phyloP scores from a whole-genome alignment of 2,329 filamentous ascomycete species.

The Dendryphion nanum region DNA sequence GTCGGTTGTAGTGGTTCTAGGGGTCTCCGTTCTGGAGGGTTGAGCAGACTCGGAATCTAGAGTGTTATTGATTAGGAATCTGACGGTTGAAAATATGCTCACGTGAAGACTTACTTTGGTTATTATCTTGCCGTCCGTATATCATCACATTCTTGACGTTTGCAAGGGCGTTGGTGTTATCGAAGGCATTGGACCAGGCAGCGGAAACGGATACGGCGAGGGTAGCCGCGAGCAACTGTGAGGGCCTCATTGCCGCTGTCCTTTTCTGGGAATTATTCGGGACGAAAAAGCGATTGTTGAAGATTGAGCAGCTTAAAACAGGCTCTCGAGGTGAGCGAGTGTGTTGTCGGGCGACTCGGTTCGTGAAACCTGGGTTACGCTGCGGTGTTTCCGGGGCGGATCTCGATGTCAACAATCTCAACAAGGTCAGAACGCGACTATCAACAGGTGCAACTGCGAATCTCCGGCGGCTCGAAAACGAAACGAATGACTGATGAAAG shows the following conservation, averaged over 20 bases:
- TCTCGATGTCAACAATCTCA: not conserved
- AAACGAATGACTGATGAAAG: constrained; percentile 36
- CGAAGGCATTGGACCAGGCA: constrained; percentile 33
- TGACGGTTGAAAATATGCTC: not conserved
- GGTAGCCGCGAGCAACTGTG: constrained; percentile 38
- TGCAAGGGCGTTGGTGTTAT: constrained; percentile 26
- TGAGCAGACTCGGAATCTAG: not conserved
- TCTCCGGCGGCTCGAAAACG: constrained; percentile 24
- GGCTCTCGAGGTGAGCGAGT: not conserved
- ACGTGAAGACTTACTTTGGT: constrained; percentile 15
- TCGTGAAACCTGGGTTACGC: not conserved
- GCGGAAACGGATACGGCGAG: constrained; percentile 36
- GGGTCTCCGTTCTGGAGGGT: constrained; percentile 8
- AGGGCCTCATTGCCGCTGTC: constrained; percentile 32
- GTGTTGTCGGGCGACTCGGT: not conserved
- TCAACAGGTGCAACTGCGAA: constrained; percentile 3
- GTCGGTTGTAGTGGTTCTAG: constrained; percentile 12
- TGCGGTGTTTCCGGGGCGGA: not conserved
- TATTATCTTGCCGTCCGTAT: constrained; percentile 32
- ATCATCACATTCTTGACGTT: constrained; percentile 25
- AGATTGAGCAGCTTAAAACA: not conserved
- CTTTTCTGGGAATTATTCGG: not conserved
- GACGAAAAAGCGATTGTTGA: constrained; percentile 1
- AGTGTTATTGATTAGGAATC: not conserved
- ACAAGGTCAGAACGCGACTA: not conserved